Percentiles rank a stretch among this genome's conserved stretches.
Conservation (phyloP, 768 basidiomycete genomes). For the Termitomyces sp. region DNA sequence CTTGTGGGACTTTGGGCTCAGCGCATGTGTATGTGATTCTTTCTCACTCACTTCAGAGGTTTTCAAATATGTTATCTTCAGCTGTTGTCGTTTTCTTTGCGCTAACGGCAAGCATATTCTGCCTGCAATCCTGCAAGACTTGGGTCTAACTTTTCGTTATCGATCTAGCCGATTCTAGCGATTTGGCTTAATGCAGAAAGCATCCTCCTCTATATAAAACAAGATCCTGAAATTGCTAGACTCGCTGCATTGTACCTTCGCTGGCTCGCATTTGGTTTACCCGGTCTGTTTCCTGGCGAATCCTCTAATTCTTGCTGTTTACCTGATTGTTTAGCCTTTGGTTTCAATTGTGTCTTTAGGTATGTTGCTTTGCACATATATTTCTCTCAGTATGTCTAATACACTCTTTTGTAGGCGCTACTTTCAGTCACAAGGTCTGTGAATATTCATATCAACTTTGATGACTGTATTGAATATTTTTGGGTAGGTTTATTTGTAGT, state of each 20-base stretch:
- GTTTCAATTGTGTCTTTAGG: slow-evolving; percentile 49
- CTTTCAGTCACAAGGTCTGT: slow-evolving; percentile 79
- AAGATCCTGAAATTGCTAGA: slow-evolving; percentile 80
- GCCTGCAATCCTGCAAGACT: slow-evolving; percentile 6
- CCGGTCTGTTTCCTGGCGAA: slow-evolving; percentile 35
- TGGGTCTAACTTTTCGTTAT: slow-evolving; percentile 32
- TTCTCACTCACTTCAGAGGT: not conserved
- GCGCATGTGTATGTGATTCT: slow-evolving; percentile 64
- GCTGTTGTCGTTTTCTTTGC: slow-evolving; percentile 57
- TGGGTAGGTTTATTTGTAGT: slow-evolving; percentile 12
- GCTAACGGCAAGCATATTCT: slow-evolving; percentile 49
- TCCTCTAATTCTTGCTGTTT: not conserved
- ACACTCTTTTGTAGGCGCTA: slow-evolving; percentile 42
- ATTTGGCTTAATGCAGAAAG: slow-evolving; percentile 84
- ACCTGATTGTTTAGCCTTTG: slow-evolving; percentile 33
- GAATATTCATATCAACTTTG: not conserved
- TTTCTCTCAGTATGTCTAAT: not conserved
- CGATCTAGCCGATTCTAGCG: slow-evolving; percentile 46
- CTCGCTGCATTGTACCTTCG: slow-evolving; percentile 75
- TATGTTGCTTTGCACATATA: slow-evolving; percentile 14
- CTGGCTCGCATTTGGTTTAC: slow-evolving; percentile 74
- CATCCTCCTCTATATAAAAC: slow-evolving; percentile 69
- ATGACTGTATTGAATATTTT: not conserved
- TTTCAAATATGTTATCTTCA: slow-evolving; percentile 21
- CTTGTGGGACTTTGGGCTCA: slow-evolving; percentile 92